A percentile compares a stretch with the other conserved stretches of the same genome.
These are phyloP conservation scores for Amanita thiersii DNA, from an alignment of 768 basidiomycete species.

Conservation along the genomic window DNA sequence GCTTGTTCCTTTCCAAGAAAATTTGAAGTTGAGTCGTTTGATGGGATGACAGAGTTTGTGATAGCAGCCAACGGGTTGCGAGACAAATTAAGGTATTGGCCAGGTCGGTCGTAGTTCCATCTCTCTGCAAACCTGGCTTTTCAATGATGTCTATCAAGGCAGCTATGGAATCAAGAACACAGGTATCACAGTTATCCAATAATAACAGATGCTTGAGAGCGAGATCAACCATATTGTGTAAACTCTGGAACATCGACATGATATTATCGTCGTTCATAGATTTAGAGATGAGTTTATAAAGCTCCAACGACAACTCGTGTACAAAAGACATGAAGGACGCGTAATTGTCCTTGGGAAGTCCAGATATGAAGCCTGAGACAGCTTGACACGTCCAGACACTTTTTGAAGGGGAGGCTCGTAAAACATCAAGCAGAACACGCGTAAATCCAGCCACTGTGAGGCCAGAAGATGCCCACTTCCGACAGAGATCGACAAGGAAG, in stretches of 20 bases:
- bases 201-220: background rate
- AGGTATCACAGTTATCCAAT: background rate
- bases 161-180: background rate
- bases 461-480: conserved; percentile 26
- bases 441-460: conserved; percentile 22
- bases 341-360: background rate
- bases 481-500: conserved; percentile 37
- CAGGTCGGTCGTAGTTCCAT: background rate
- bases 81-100: conserved; percentile 3
- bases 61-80: conserved; percentile 9
- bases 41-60: background rate
- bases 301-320: background rate
- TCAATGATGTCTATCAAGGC: background rate
- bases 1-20: conserved; percentile 12
- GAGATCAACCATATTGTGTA: background rate
- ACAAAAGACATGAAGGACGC: conserved; percentile 5
- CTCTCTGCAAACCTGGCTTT: background rate
- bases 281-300: conserved; percentile 18
- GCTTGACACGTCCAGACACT: conserved; percentile 36
- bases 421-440: conserved; percentile 20
- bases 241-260: background rate
- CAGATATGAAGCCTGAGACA: conserved; percentile 11
- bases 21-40: conserved; percentile 1
- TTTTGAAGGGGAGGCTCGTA: conserved; percentile 11
- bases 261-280: background rate